These are phyloP conservation scores for Solanum corneliomulleri DNA, from an alignment of 257 asterid species.

Conservation along the genomic window DNA sequence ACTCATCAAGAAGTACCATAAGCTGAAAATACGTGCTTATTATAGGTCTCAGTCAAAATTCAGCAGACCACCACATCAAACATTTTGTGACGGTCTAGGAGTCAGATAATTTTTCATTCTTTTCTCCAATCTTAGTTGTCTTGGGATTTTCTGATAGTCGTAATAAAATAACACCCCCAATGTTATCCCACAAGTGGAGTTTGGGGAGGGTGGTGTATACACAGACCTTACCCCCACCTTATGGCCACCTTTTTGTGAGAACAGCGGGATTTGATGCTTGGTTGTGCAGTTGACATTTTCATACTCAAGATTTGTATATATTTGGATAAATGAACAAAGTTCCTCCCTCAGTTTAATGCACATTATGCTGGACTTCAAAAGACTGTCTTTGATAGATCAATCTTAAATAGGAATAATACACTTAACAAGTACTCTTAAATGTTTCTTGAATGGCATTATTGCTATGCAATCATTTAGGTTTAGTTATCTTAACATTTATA, in stretches of 20 bases:
- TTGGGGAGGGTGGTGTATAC: not conserved
- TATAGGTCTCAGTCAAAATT: not conserved
- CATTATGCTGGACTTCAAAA: not conserved
- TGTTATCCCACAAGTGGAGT: not conserved
- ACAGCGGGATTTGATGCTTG: not conserved
- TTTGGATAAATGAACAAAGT: not conserved
- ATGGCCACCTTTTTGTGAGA: not conserved
- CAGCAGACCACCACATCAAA: not conserved
- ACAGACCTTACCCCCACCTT: not conserved
- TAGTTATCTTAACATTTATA: not conserved
- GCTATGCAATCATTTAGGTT: not conserved
- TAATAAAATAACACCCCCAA: not conserved
- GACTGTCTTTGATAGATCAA: not conserved
- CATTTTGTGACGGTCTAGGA: not conserved
- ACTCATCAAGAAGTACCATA: not conserved
- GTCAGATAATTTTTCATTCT: not conserved
- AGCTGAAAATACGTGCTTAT: not conserved
- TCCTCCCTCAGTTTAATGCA: not conserved
- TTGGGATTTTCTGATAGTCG: not conserved
- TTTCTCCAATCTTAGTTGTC: not conserved
- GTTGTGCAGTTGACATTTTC: not conserved
- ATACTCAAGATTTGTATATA: not conserved
- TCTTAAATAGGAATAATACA: not conserved
- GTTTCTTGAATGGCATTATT: not conserved
- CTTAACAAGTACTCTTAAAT: not conserved